Conservation (phyloP, 2,329 filamentous ascomycete genomes). For the Sporothrix inflata region DNA sequence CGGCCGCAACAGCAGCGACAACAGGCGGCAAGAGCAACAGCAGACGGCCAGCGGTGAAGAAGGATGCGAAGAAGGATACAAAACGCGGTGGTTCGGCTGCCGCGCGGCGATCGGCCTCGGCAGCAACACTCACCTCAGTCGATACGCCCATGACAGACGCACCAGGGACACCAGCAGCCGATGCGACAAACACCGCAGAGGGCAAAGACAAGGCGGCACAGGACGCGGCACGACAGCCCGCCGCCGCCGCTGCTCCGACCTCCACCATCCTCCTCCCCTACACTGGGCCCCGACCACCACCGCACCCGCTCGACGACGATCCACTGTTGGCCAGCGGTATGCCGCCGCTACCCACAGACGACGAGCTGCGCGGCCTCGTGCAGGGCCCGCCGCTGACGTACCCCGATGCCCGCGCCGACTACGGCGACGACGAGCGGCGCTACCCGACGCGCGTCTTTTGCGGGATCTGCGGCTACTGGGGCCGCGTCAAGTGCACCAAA, state of each 20-base stretch:
- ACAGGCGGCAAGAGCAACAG: constrained; percentile 16
- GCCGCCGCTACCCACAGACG: constrained; percentile 60
- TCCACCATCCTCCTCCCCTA: constrained; percentile 44
- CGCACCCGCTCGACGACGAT: constrained; percentile 57
- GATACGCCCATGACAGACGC: constrained; percentile 48
- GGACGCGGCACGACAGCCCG: constrained; percentile 8
- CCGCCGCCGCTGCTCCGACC: constrained; percentile 31
- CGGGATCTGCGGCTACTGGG: constrained; percentile 83
- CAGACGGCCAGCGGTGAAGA: constrained; percentile 19
- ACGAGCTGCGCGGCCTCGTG: constrained; percentile 67
- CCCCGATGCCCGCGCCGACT: constrained; percentile 52
- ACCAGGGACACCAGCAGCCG: constrained; percentile 19
- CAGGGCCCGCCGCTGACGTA: constrained; percentile 68
- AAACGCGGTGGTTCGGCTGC: constrained; percentile 5
- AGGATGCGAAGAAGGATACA: constrained; percentile 19
- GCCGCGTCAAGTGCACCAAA: constrained; percentile 73
- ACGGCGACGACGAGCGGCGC: constrained; percentile 2
- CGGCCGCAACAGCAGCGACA: not conserved
- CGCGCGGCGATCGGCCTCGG: constrained; percentile 12
- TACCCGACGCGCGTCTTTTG: constrained; percentile 71
- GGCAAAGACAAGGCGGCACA: not conserved
- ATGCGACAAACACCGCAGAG: not conserved
- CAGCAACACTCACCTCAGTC: constrained; percentile 12
- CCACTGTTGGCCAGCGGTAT: constrained; percentile 62
- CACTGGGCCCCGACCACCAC: constrained; percentile 39